Evolutionary conservation across 495 filamentous ascomycete species (phyloP).

Genomic region (Aspergillus steynii): DNA sequence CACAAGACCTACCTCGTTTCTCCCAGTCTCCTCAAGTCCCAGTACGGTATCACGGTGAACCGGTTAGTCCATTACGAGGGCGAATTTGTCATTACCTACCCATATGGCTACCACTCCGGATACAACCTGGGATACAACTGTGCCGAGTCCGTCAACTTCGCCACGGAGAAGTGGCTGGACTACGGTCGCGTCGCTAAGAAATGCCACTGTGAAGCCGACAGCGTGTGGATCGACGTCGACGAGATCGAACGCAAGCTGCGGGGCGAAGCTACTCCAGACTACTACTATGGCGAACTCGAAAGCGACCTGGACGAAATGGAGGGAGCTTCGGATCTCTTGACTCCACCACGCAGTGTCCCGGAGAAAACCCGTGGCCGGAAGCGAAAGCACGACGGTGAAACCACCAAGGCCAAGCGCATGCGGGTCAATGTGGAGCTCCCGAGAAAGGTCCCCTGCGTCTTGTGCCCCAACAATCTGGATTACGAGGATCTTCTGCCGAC

Average conservation of each 20-base stretch:
- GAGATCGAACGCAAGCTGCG: conserved; percentile 93
- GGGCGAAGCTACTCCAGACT: conserved; percentile 87
- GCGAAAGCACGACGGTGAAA: conserved; percentile 60
- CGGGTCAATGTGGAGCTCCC: conserved; percentile 67
- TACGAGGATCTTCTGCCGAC: conserved; percentile 83
- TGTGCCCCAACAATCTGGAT: conserved; percentile 91
- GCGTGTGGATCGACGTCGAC: conserved; percentile 95
- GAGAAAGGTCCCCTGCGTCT: conserved; percentile 79
- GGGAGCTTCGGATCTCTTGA: conserved; percentile 66
- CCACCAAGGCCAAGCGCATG: conserved; percentile 71
- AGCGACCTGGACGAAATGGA: conserved; percentile 65
- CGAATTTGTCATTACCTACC: conserved; percentile 98
- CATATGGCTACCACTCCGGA: conserved; percentile 97
- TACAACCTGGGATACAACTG: conserved; percentile 99
- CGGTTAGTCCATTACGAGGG: conserved; percentile 93
- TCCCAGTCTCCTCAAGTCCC: conserved; percentile 76
- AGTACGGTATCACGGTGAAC: conserved; percentile 94
- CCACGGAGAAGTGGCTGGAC: conserved; percentile 87
- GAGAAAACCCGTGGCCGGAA: conserved; percentile 63
- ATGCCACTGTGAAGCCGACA: conserved; percentile 93
- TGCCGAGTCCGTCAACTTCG: conserved; percentile 98
- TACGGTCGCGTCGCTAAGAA: conserved; percentile 97
- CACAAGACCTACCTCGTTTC: conserved; percentile 99
- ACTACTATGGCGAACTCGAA: conserved; percentile 77
- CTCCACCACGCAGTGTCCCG: conserved; percentile 73